A percentile compares a stretch with the other conserved stretches of the same genome.
Conservation (phyloP, 345 rosid species). For the Populus simonii region DNA sequence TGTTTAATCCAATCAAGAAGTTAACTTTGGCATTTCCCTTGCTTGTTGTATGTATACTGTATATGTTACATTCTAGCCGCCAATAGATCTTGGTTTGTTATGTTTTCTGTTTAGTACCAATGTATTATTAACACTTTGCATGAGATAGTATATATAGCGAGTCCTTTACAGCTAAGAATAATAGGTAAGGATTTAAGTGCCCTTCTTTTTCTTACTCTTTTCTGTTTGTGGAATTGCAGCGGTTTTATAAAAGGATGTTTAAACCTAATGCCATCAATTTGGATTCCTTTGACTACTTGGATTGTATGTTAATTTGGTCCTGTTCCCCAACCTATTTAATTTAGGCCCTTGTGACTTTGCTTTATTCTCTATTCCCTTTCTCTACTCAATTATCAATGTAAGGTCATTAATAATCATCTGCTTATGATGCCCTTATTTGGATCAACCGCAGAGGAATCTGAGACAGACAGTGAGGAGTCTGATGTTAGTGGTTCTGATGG, state of each 20-base stretch:
- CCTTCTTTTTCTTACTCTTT: not conserved
- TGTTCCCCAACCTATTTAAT: not conserved
- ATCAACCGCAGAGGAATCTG: slow-evolving; percentile 58
- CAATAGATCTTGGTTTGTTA: not conserved
- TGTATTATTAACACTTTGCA: not conserved
- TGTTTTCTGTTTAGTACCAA: not conserved
- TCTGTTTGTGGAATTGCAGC: not conserved
- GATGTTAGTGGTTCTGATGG: slow-evolving; percentile 90
- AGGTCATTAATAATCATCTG: not conserved
- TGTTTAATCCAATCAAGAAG: not conserved
- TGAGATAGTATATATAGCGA: not conserved
- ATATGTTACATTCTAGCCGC: not conserved
- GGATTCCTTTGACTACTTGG: not conserved
- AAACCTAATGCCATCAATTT: not conserved
- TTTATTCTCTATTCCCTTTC: not conserved
- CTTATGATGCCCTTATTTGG: slow-evolving; percentile 13
- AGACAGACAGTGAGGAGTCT: slow-evolving; percentile 78
- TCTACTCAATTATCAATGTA: not conserved
- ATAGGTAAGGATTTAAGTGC: not conserved
- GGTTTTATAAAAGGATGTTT: not conserved
- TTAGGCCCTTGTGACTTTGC: not conserved
- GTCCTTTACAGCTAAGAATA: not conserved
- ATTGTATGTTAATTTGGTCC: not conserved
- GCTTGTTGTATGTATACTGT: not conserved
- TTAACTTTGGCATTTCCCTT: not conserved